Conservation (phyloP, 345 rosid species). For the Noccaea bulbosa region DNA sequence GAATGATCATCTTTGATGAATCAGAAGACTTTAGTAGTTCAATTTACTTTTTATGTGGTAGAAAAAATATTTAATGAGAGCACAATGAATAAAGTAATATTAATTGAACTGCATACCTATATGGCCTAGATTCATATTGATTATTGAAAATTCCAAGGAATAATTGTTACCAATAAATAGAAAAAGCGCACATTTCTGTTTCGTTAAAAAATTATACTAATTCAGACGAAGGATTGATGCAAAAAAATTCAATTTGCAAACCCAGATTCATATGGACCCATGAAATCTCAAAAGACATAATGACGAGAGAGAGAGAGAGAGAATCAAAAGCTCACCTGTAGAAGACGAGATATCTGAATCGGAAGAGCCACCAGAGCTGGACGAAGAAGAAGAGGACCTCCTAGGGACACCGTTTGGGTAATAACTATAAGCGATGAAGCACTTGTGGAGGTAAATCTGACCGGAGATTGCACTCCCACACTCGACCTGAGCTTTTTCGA, state of each 20-base stretch:
- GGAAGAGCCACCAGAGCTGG: constrained; percentile 51
- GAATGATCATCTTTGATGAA: background rate
- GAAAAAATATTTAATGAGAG: constrained; percentile 4
- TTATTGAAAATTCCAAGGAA: constrained; percentile 37
- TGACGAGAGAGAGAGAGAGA: constrained; percentile 1
- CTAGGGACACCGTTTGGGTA: constrained; percentile 91
- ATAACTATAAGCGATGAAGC: constrained; percentile 80
- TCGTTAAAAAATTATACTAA: background rate
- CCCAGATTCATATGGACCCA: constrained; percentile 12
- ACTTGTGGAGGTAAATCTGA: constrained; percentile 86
- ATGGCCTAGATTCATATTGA: background rate
- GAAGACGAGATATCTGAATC: constrained; percentile 46
- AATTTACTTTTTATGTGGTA: constrained; percentile 5
- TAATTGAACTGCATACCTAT: constrained; percentile 3
- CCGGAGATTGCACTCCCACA: constrained; percentile 88
- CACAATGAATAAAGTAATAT: constrained; percentile 9
- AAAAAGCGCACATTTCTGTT: background rate
- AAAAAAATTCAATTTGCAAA: background rate
- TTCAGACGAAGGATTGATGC: background rate
- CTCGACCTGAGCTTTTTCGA: constrained; percentile 90
- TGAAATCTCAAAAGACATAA: background rate
- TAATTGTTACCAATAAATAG: constrained; percentile 31
- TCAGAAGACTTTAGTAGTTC: background rate
- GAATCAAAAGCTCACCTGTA: constrained; percentile 39
- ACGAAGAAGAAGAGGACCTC: constrained; percentile 57